Conservation (phyloP, 208 protist species). For the Histomonas meleagridis region DNA sequence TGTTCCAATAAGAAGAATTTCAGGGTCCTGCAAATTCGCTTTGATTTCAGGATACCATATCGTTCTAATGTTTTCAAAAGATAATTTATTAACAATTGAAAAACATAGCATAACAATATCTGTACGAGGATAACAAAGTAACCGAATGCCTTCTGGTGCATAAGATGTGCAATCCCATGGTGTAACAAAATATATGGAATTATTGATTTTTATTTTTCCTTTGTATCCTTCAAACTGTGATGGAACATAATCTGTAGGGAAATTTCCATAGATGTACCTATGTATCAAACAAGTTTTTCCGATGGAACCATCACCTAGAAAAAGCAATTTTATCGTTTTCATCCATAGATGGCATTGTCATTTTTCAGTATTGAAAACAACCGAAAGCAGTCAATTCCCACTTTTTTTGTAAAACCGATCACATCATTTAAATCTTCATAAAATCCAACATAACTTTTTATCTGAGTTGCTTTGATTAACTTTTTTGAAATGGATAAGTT, state of each 20-base stretch:
- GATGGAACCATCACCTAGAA: constrained; percentile 65
- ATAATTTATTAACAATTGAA: constrained; percentile 46
- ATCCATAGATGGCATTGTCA: too few relatives aligned
- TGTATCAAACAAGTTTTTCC: constrained; percentile 66
- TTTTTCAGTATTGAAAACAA: too few relatives aligned
- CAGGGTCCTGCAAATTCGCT: neutral
- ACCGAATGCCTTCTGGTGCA: constrained; percentile 7
- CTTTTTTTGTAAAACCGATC: too few relatives aligned
- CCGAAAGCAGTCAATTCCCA: too few relatives aligned
- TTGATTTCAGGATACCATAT: constrained; percentile 54
- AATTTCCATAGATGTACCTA: constrained; percentile 66
- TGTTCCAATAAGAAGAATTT: constrained; percentile 69
- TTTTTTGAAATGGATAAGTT: too few relatives aligned
- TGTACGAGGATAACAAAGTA: constrained; percentile 41
- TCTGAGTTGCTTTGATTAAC: too few relatives aligned
- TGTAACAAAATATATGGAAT: constrained; percentile 41
- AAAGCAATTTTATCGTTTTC: constrained; percentile 43
- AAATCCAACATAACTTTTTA: too few relatives aligned
- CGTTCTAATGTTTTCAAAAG: constrained; percentile 58
- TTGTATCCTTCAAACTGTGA: constrained; percentile 44
- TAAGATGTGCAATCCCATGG: constrained; percentile 64
- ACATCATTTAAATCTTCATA: too few relatives aligned
- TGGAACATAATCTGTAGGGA: constrained; percentile 52
- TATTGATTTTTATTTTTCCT: constrained; percentile 37
- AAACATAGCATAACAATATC: constrained; percentile 46